Percentiles rank a stretch among this genome's conserved stretches.
These are phyloP conservation scores for Rhodotorula sp. DNA, from an alignment of 1,284 basidiomycete genomes.

Conservation along the genomic window DNA sequence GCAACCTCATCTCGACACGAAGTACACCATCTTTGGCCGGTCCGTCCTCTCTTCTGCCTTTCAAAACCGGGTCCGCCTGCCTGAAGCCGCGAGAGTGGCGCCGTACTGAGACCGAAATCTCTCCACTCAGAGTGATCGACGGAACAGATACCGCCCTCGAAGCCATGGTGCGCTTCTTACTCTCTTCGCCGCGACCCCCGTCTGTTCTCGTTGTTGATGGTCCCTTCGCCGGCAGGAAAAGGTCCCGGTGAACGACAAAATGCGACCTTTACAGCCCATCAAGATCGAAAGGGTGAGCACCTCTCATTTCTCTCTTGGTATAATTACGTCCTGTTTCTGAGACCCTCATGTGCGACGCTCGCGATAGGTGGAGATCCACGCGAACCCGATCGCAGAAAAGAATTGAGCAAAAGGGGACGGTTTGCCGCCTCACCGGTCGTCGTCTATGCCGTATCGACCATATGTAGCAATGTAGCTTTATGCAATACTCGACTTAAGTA, in stretches of 20 bases:
- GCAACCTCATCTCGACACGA: constrained; percentile 85
- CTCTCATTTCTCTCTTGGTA: no score
- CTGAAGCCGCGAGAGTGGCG: no score
- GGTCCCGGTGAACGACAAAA: constrained; percentile 84
- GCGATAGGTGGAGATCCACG: constrained; percentile 80
- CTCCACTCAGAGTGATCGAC: constrained; percentile 70
- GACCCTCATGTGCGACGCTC: no score
- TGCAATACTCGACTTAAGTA: no score
- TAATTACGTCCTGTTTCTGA: no score
- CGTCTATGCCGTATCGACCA: no score
- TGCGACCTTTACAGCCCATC: constrained; percentile 80
- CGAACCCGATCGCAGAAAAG: constrained; percentile 82
- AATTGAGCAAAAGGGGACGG: not conserved
- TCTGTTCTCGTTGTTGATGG: not conserved
- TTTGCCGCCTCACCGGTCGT: no score
- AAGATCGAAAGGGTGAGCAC: constrained; percentile 69
- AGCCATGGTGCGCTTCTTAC: constrained; percentile 56
- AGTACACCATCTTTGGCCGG: constrained; percentile 90
- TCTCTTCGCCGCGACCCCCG: not conserved
- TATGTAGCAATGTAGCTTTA: no score
- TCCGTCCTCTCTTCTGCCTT: constrained; percentile 40
- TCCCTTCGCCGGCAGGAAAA: constrained; percentile 57
- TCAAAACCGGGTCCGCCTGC: no score
- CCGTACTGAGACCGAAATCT: no score
- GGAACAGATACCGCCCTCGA: constrained; percentile 85